A percentile compares a stretch with the other conserved stretches of the same genome.
Evolutionary conservation across 805 yeast species (phyloP).

Genomic region (Kazachstania africana): DNA sequence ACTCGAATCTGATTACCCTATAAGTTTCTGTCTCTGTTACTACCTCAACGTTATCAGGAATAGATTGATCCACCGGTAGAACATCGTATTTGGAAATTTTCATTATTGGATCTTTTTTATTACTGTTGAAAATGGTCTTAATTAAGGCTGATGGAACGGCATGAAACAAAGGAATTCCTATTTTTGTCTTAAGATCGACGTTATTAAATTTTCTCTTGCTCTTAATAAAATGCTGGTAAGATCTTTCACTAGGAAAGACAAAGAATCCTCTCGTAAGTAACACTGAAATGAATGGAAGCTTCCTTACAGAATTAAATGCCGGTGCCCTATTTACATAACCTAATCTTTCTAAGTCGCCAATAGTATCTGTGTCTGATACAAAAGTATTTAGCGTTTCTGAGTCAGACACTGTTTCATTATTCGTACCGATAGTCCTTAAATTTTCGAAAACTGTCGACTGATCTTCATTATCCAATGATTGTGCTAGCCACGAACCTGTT

Average conservation of each 20-base stretch:
- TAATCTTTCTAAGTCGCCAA: conserved; percentile 19
- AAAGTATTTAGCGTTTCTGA: conserved; percentile 12
- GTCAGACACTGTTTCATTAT: conserved; percentile 4
- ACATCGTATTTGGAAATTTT: conserved; percentile 21
- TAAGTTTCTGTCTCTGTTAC: neutral
- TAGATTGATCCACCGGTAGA: neutral
- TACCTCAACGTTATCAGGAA: conserved; percentile 4
- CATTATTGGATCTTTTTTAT: conserved; percentile 17
- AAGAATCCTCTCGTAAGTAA: conserved; percentile 28
- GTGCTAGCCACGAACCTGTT: neutral
- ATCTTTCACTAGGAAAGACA: conserved; percentile 28
- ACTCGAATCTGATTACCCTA: conserved; percentile 16
- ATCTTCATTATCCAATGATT: neutral
- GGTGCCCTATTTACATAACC: conserved; percentile 24
- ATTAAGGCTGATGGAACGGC: conserved; percentile 19
- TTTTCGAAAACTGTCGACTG: neutral
- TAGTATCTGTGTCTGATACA: conserved; percentile 17
- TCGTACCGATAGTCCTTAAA: neutral
- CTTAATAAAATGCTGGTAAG: conserved; percentile 18
- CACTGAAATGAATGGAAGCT: conserved; percentile 25
- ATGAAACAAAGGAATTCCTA: conserved; percentile 29
- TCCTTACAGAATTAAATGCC: conserved; percentile 14
- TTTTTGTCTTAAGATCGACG: conserved; percentile 11
- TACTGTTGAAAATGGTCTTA: conserved; percentile 21
- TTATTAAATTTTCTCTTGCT: conserved; percentile 20